Evolutionary conservation across 1,284 basidiomycete genomes (phyloP).

Genomic region (Cystobasidium sp.): DNA sequence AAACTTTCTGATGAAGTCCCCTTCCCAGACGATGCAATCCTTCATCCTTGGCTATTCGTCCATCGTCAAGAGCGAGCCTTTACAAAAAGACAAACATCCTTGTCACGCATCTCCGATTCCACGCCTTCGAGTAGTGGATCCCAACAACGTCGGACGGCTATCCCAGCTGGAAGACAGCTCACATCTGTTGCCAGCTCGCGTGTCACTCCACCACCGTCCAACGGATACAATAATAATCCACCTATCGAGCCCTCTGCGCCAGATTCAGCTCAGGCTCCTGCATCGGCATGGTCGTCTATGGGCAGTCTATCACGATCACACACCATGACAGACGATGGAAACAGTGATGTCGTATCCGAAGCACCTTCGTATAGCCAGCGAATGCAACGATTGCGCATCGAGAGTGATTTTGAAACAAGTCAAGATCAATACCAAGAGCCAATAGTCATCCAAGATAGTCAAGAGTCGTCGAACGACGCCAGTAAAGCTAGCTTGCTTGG

Average conservation of each 20-base stretch:
- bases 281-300: conserved; percentile 21
- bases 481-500: conserved; percentile 24
- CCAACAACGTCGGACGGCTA: neutral
- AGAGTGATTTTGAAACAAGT: conserved; percentile 24
- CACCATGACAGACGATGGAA: conserved; percentile 19
- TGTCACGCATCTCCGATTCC: neutral
- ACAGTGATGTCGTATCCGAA: conserved; percentile 23
- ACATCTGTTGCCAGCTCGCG: neutral
- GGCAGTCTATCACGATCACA: conserved; percentile 7
- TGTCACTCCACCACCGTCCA: neutral
- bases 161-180: conserved; percentile 7
- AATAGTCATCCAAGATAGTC: conserved; percentile 20
- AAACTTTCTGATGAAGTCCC: neutral
- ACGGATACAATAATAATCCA: neutral
- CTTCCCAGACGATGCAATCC: conserved; percentile 61
- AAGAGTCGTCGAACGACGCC: neutral
- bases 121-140: neutral
- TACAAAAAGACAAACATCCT: conserved; percentile 1
- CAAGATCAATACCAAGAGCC: neutral
- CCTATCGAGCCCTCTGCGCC: conserved; percentile 2
- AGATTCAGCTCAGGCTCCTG: neutral
- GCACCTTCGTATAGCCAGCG: conserved; percentile 41
- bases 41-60: conserved; percentile 68
- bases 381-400: conserved; percentile 24
- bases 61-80: conserved; percentile 1